phyloP scores from a whole-genome alignment of 495 filamentous ascomycete species.

The Aspergillus taichungensis region DNA sequence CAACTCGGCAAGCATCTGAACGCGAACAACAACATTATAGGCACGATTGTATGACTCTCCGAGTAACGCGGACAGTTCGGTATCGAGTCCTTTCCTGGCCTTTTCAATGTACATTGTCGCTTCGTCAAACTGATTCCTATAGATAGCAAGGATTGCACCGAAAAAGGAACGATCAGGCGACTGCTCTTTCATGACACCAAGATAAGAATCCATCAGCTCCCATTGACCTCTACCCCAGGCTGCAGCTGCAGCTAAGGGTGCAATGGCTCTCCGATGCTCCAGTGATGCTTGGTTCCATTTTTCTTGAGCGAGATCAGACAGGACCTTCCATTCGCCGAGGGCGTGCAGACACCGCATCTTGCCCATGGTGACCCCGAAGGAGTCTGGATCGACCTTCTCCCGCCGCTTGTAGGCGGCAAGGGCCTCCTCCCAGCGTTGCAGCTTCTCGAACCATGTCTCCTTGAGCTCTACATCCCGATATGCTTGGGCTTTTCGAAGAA shows the following conservation, averaged over 20 bases:
- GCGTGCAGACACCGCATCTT: slow-evolving; percentile 99
- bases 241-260: slow-evolving; percentile 85
- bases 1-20: slow-evolving; percentile 97
- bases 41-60: slow-evolving; percentile 95
- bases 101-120: slow-evolving; percentile 78
- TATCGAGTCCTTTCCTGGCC: slow-evolving; percentile 87
- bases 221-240: slow-evolving; percentile 97
- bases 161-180: slow-evolving; percentile 96
- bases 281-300: slow-evolving; percentile 82
- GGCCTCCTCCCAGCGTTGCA: slow-evolving; percentile 98
- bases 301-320: slow-evolving; percentile 79
- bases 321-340: slow-evolving; percentile 90
- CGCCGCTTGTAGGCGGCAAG: slow-evolving; percentile 80
- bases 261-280: slow-evolving; percentile 80
- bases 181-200: slow-evolving; percentile 84
- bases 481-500: slow-evolving; percentile 84
- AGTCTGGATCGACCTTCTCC: slow-evolving; percentile 59
- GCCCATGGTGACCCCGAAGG: slow-evolving; percentile 92
- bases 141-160: slow-evolving; percentile 84
- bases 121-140: slow-evolving; percentile 90
- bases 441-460: slow-evolving; percentile 97
- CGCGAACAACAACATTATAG: slow-evolving; percentile 89
- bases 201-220: slow-evolving; percentile 95
- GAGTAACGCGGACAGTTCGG: slow-evolving; percentile 86
- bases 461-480: slow-evolving; percentile 92